Evolutionary conservation across 495 filamentous ascomycete genomes (phyloP).

Genomic region (Hyaloscypha finlandica): DNA sequence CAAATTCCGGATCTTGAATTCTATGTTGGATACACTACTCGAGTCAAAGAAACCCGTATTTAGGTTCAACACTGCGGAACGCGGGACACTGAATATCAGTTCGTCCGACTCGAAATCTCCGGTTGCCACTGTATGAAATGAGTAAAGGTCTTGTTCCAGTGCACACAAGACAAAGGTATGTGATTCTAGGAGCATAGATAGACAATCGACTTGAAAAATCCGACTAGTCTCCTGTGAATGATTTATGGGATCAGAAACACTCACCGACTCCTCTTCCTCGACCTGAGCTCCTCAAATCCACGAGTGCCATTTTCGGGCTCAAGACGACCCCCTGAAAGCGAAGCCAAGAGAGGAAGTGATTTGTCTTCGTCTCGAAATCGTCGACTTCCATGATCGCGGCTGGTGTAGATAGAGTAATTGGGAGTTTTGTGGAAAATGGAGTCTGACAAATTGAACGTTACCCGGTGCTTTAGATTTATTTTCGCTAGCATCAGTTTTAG

Average conservation of each 20-base stretch:
- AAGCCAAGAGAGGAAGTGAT: conserved; percentile 59
- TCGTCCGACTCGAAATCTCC: conserved; percentile 61
- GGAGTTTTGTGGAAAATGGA: background rate
- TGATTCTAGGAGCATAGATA: background rate
- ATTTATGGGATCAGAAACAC: conserved; percentile 26
- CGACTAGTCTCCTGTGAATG: background rate
- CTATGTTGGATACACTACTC: background rate
- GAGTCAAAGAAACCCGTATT: conserved; percentile 5
- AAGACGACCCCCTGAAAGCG: conserved; percentile 49
- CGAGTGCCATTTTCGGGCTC: conserved; percentile 55
- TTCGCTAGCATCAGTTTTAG: background rate
- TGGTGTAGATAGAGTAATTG: background rate
- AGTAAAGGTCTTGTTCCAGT: conserved; percentile 19
- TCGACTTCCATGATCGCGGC: conserved; percentile 36
- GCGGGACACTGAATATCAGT: conserved; percentile 65
- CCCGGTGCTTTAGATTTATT: no score
- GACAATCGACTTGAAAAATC: background rate
- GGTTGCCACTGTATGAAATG: conserved; percentile 51
- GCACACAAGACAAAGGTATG: background rate
- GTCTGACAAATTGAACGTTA: no score
- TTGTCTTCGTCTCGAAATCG: conserved; percentile 49
- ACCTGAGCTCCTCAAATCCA: conserved; percentile 51
- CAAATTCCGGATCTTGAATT: conserved; percentile 11
- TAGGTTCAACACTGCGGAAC: conserved; percentile 50
- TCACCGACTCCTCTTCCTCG: conserved; percentile 64